phyloP scores from a whole-genome alignment of 192 early-diverging fungal species.

The Diversispora eburnea region DNA sequence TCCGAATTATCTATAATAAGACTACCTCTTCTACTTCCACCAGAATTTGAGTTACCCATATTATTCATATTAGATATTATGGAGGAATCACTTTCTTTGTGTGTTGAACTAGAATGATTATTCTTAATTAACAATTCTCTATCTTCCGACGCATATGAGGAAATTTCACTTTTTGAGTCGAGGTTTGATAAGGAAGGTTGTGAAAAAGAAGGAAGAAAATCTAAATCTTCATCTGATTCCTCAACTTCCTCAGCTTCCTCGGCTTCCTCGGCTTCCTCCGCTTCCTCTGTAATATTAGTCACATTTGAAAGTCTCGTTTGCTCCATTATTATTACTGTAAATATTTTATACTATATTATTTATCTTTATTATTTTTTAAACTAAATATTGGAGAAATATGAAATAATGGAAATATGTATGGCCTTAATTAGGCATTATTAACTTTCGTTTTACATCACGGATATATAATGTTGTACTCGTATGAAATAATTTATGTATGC shows the following conservation, averaged over 20 bases:
- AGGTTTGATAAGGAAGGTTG: background rate
- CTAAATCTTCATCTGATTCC: constrained; percentile 10
- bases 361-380: too few species aligned
- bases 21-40: constrained; percentile 22
- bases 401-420: too few species aligned
- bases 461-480: too few species aligned
- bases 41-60: constrained; percentile 17
- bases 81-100: background rate
- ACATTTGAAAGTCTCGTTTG: too few species aligned
- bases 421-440: too few species aligned
- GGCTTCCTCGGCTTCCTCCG: background rate
- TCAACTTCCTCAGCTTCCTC: background rate
- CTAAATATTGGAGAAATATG: too few species aligned
- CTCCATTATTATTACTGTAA: too few species aligned
- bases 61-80: background rate
- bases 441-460: too few species aligned
- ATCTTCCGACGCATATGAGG: background rate
- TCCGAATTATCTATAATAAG: constrained; percentile 3
- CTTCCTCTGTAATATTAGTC: too few species aligned
- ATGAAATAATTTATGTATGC: too few species aligned
- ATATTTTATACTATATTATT: too few species aligned
- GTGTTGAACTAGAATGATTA: background rate
- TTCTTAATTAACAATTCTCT: constrained; percentile 16
- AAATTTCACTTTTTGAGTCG: background rate
- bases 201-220: background rate